Evolutionary conservation across 306 rosid species (phyloP), one percentile per base, ranked within the genome.

Genomic region (Oemleria cerasiformis): DNA sequence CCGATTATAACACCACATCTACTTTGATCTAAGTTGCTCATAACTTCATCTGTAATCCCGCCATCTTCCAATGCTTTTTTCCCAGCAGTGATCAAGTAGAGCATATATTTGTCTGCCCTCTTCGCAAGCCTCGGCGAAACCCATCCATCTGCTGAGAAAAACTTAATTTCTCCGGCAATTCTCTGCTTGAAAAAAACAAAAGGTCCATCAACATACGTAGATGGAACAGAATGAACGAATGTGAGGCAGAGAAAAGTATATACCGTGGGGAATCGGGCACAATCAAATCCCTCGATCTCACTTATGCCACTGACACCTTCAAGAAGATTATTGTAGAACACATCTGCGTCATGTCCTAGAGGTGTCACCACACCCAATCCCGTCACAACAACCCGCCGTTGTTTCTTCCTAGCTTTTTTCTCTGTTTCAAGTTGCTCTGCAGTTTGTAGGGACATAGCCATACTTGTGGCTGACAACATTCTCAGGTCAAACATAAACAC

Each of bases 91-190:
- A 90, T 86, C 92, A 88, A 16, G 78, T 86, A 90, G 34, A 88
- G 87, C 94, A 86, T 90, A 71, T 83, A 90, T 68, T 90, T 90
- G 75, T 86, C 92, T 83, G 88, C 85, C 79, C 93, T 84, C 85
- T 76, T 88, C 23, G 88, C 71, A 64, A 88, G 70, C 76, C 88
- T 90, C 17, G 90, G 96, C 11, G 90, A 86, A 12, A 90, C 88
- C 86, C 88, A 83, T 43, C 88, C 96, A 42, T 90, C 96, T 6
- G 84, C 67, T 30, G 87, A 83, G 80, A 90, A 84, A 39, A 87
- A 83, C 86, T 90, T 90, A 8, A 90, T 90, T 78, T 90, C 96
- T 54, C 94, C 96, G 36, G 92, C 94, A 75, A 90, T 90, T 78
- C 88, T 84, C 96, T 90, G 87, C 36, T 36, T 9, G 34, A 50